Conservation (phyloP, 1,139 yeast genomes). For the Hyphopichia khmerensis region DNA sequence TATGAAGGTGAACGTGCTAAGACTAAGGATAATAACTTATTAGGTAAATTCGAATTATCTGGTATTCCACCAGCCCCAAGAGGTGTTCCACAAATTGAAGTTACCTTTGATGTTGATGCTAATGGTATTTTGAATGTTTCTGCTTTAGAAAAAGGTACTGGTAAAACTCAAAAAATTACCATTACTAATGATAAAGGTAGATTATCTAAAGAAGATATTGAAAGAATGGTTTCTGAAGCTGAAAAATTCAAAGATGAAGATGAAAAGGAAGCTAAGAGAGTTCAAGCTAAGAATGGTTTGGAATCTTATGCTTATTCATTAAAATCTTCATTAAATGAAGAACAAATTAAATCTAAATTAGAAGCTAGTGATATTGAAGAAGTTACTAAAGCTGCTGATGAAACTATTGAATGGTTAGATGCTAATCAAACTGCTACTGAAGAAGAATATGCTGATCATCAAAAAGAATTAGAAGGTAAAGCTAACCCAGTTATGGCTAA, state of each 20-base stretch:
- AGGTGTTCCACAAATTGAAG: constrained; percentile 97
- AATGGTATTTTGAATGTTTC: constrained; percentile 93
- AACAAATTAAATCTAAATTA: constrained; percentile 79
- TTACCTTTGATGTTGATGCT: constrained; percentile 91
- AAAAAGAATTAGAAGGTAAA: constrained; percentile 90
- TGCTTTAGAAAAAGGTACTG: constrained; percentile 95
- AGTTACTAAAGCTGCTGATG: constrained; percentile 82
- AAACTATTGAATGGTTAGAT: constrained; percentile 86
- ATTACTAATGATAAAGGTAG: constrained; percentile 53
- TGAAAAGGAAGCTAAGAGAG: constrained; percentile 47
- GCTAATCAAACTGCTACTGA: constrained; percentile 82
- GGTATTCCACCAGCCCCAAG: constrained; percentile 99
- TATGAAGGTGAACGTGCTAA: constrained; percentile 97
- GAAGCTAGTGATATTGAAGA: constrained; percentile 75
- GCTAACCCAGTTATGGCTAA: constrained; percentile 94
- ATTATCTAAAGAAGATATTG: constrained; percentile 52
- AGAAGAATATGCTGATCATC: constrained; percentile 85
- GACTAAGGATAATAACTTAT: constrained; percentile 91
- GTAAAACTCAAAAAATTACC: constrained; percentile 55
- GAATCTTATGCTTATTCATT: constrained; percentile 90
- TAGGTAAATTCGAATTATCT: constrained; percentile 92
- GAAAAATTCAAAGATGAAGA: constrained; percentile 53
- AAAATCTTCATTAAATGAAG: constrained; percentile 80
- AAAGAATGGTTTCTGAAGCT: constrained; percentile 51
- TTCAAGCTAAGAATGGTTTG: constrained; percentile 76